Evolutionary conservation across 1,139 yeast species (phyloP).

Genomic region (Magnusiomyces suaveolens): DNA sequence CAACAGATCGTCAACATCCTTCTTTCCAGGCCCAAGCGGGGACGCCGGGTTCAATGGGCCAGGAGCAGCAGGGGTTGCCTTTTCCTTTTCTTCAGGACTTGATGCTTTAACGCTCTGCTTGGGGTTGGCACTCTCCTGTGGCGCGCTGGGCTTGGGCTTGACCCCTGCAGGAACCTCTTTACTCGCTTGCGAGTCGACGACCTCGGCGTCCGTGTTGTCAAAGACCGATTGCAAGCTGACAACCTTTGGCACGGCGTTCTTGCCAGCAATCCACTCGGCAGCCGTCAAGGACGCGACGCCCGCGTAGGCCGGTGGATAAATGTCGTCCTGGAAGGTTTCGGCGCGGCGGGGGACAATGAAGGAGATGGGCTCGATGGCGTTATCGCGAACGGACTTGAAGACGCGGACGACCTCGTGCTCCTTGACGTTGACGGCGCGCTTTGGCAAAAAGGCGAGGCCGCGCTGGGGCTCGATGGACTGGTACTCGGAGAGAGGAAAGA

Average conservation of each 20-base stretch:
- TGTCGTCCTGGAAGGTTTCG: conserved; percentile 85
- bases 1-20: conserved; percentile 11
- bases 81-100: not conserved
- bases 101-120: conserved; percentile 4
- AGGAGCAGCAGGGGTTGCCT: not conserved
- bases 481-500: conserved; percentile 75
- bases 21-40: conserved; percentile 4
- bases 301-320: conserved; percentile 86
- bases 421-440: conserved; percentile 62
- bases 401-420: conserved; percentile 77
- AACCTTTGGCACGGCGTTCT: conserved; percentile 67
- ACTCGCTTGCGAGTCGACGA: conserved; percentile 13
- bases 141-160: conserved; percentile 16
- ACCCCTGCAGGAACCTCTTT: conserved; percentile 18
- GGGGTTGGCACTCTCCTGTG: conserved; percentile 13
- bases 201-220: conserved; percentile 52
- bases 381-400: conserved; percentile 78
- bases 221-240: conserved; percentile 66
- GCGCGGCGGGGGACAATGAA: conserved; percentile 90
- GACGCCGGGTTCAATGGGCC: not conserved
- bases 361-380: conserved; percentile 75
- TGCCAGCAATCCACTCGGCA: conserved; percentile 70
- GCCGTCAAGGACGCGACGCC: conserved; percentile 68
- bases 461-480: conserved; percentile 89
- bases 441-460: conserved; percentile 87